phyloP scores from a whole-genome alignment of 139 green algal genomes.

The Asterochloris erici region DNA sequence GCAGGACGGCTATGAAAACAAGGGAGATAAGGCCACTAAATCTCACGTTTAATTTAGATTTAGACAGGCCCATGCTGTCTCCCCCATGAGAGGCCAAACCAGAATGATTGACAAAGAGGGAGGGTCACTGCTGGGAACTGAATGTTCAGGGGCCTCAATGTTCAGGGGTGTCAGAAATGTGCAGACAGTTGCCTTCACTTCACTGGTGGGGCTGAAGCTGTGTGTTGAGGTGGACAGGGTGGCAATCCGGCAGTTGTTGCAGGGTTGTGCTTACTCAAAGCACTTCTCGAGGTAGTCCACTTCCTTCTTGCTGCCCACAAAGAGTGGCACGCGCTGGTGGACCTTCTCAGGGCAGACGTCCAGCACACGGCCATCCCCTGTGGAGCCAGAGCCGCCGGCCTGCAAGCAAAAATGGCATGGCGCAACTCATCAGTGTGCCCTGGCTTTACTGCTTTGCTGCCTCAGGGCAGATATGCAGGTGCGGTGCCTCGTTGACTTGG shows the following conservation, averaged over 20 bases:
- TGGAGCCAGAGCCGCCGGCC: constrained; percentile 63
- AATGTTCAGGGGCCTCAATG: too few relatives aligned
- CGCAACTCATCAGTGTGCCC: too few relatives aligned
- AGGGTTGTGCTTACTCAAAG: constrained; percentile 16
- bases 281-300: constrained; percentile 94
- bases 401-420: constrained; percentile 13
- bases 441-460: too few relatives aligned
- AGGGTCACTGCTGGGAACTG: too few relatives aligned
- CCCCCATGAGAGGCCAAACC: too few relatives aligned
- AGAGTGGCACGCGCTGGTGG: constrained; percentile 83
- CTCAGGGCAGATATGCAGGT: too few relatives aligned
- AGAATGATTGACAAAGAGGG: too few relatives aligned
- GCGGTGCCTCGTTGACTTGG: too few relatives aligned
- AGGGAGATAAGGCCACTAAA: too few relatives aligned
- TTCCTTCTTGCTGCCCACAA: constrained; percentile 84
- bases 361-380: constrained; percentile 58
- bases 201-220: not conserved
- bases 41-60: too few relatives aligned
- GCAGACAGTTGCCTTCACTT: not conserved
- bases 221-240: not conserved
- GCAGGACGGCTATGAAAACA: too few relatives aligned
- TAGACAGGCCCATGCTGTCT: too few relatives aligned
- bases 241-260: not conserved
- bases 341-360: constrained; percentile 59
- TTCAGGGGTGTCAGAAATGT: not conserved